Evolutionary conservation across 2,329 filamentous ascomycete genomes (phyloP).

Genomic region (Penicillium concentricum): DNA sequence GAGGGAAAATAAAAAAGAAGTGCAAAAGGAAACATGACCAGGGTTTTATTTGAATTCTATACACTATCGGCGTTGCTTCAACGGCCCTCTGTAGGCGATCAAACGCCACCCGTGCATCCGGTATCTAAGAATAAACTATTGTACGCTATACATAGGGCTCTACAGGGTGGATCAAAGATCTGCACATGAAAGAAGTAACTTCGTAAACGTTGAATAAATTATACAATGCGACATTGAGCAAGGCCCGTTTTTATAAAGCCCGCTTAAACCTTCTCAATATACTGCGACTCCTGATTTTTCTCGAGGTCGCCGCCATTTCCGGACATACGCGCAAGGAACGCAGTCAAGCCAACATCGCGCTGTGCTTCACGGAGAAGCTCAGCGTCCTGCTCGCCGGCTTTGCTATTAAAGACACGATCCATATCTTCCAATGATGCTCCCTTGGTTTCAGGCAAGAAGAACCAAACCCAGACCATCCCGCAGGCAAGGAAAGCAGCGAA

Average conservation of each 20-base stretch:
- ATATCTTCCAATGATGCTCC: conserved; percentile 56
- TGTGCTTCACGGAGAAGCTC: conserved; percentile 26
- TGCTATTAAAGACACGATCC: conserved; percentile 41
- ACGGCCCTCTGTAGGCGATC: too few species aligned
- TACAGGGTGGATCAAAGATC: background rate
- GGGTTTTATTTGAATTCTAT: too few species aligned
- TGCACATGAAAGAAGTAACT: background rate
- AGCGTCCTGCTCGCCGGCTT: conserved; percentile 29
- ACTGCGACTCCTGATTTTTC: conserved; percentile 18
- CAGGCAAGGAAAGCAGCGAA: conserved; percentile 27
- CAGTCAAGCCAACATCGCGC: conserved; percentile 25
- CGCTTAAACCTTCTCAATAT: conserved; percentile 20
- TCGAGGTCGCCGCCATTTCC: conserved; percentile 16
- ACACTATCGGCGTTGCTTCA: too few species aligned
- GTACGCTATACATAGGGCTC: background rate
- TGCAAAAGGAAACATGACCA: too few species aligned
- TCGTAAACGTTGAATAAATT: background rate
- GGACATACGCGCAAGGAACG: conserved; percentile 21
- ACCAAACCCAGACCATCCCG: conserved; percentile 29
- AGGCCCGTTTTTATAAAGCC: background rate
- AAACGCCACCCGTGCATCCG: too few species aligned
- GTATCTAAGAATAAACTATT: background rate
- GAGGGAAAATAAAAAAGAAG: too few species aligned
- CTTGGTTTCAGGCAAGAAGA: conserved; percentile 56
- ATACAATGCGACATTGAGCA: background rate